A percentile compares a stretch with the other conserved stretches of the same genome.
These are phyloP conservation scores for Chimonanthus praecox DNA, from an alignment of 164 flowering plant genomes.

Conservation along the genomic window DNA sequence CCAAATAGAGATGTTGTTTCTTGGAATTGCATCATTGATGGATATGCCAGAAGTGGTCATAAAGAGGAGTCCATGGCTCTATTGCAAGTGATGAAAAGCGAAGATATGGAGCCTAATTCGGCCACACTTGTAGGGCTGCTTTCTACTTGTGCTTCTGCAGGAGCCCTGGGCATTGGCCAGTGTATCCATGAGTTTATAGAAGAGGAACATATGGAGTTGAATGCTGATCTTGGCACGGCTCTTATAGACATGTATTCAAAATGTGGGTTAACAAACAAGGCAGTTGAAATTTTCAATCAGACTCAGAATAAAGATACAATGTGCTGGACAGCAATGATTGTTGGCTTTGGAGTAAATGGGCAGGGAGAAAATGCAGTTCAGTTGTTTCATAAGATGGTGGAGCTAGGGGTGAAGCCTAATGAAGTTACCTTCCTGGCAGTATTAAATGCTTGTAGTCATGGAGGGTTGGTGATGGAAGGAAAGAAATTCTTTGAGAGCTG, in stretches of 20 bases:
- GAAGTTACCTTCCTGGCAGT: constrained; percentile 40
- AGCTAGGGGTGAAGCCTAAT: constrained; percentile 32
- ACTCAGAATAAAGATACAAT: constrained; percentile 35
- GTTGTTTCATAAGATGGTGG: constrained; percentile 33
- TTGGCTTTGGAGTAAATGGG: constrained; percentile 41
- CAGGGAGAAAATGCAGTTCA: constrained; percentile 26
- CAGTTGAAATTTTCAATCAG: constrained; percentile 31
- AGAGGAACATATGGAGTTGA: constrained; percentile 23
- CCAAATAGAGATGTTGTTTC: constrained; percentile 30
- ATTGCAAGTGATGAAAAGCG: constrained; percentile 26
- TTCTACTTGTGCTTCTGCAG: constrained; percentile 34
- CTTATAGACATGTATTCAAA: constrained; percentile 42
- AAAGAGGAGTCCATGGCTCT: constrained; percentile 26
- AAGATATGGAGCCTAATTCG: constrained; percentile 33
- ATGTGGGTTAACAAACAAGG: constrained; percentile 33
- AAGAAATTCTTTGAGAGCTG: constrained; percentile 30
- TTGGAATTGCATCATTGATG: constrained; percentile 48
- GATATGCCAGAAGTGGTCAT: constrained; percentile 33
- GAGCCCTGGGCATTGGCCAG: constrained; percentile 21
- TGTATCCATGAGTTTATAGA: constrained; percentile 23
- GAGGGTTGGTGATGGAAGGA: constrained; percentile 48
- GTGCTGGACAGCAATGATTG: constrained; percentile 50
- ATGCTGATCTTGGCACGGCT: constrained; percentile 41
- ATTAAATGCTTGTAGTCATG: constrained; percentile 45
- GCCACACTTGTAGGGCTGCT: constrained; percentile 44